phyloP scores from a whole-genome alignment of 2,329 filamentous ascomycete genomes.

The Pseudogymnoascus sp. region DNA sequence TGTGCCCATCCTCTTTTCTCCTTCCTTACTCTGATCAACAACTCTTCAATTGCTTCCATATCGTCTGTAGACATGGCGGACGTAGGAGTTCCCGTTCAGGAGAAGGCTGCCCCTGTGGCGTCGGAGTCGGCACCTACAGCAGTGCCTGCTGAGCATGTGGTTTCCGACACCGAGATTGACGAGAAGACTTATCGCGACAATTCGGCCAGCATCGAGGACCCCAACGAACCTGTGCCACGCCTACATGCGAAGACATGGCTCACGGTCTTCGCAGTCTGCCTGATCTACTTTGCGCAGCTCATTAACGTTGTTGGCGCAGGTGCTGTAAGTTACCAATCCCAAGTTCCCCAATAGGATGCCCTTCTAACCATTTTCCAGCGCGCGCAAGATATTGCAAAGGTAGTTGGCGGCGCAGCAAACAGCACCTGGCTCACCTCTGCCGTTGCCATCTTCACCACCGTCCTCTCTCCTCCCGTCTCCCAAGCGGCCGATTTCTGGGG shows the following conservation, averaged over 20 bases:
- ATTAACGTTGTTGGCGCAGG: constrained; percentile 29
- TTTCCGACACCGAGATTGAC: neutral
- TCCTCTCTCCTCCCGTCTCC: constrained; percentile 32
- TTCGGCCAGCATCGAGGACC: constrained; percentile 12
- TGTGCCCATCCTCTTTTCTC: neutral
- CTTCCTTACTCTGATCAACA: neutral
- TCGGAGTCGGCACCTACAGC: neutral
- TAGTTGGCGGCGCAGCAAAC: constrained; percentile 9
- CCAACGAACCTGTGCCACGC: constrained; percentile 19
- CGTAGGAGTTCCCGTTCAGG: neutral
- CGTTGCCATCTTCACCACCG: constrained; percentile 33
- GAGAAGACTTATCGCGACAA: neutral
- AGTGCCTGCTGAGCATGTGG: neutral
- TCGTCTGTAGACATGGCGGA: neutral
- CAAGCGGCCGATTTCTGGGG: constrained; percentile 39
- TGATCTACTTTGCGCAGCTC: constrained; percentile 33
- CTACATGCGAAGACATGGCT: constrained; percentile 31
- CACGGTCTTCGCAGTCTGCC: constrained; percentile 30
- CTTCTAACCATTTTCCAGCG: neutral
- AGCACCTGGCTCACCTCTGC: constrained; percentile 30
- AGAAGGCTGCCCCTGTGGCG: neutral
- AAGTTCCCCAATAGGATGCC: neutral
- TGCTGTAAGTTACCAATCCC: neutral
- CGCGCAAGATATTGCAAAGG: constrained; percentile 10
- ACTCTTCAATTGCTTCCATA: neutral